Conservation (phyloP, 2,329 filamentous ascomycete species). For the Arthrobotrys pseudoclavata region DNA sequence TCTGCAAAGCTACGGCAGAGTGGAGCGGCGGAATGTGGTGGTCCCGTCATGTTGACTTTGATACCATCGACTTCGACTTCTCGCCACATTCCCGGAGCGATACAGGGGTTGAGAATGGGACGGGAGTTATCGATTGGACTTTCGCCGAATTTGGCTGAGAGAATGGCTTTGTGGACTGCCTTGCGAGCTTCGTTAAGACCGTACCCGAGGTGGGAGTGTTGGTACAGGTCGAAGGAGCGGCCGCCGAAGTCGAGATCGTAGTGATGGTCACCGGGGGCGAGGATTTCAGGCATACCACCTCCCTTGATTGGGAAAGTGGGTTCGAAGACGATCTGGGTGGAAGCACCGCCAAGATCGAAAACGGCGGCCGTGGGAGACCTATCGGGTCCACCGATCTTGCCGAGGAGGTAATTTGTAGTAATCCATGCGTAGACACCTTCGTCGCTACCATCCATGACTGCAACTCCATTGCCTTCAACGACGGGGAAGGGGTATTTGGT, state of each 20-base stretch:
- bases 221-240: slow-evolving; percentile 91
- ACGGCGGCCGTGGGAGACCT: slow-evolving; percentile 91
- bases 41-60: slow-evolving; percentile 89
- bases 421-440: slow-evolving; percentile 88
- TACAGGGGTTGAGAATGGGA: slow-evolving; percentile 85
- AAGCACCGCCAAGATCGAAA: slow-evolving; percentile 95
- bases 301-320: slow-evolving; percentile 84
- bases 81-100: slow-evolving; percentile 82
- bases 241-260: slow-evolving; percentile 92
- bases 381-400: slow-evolving; percentile 95
- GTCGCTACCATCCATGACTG: slow-evolving; percentile 97
- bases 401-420: slow-evolving; percentile 97
- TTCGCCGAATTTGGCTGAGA: slow-evolving; percentile 78
- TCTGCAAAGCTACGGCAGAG: slow-evolving; percentile 93
- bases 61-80: slow-evolving; percentile 77
- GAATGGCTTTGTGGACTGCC: slow-evolving; percentile 81
- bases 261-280: slow-evolving; percentile 93
- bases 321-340: slow-evolving; percentile 98
- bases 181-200: slow-evolving; percentile 95
- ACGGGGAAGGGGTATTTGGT: slow-evolving; percentile 94
- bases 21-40: slow-evolving; percentile 78
- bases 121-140: slow-evolving; percentile 72
- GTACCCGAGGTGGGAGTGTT: slow-evolving; percentile 97
- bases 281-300: slow-evolving; percentile 85
- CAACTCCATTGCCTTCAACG: slow-evolving; percentile 88